Conservation (phyloP, 2,329 filamentous ascomycete genomes). For the Geoglossum cookeanum region DNA sequence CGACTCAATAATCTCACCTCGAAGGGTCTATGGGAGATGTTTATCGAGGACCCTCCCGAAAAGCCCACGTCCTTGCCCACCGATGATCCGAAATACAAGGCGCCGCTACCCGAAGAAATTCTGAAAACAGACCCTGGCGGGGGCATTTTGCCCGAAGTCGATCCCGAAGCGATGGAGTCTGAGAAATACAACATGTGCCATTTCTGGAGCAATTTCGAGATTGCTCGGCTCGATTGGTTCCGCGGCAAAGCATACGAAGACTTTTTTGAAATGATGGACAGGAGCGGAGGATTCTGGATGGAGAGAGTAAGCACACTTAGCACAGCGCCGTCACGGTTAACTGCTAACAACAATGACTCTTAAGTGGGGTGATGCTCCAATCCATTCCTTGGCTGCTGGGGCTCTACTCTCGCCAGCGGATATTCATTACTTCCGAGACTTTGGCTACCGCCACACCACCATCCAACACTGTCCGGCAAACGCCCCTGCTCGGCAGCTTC, state of each 20-base stretch:
- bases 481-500: constrained; percentile 70
- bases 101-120: constrained; percentile 61
- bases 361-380: constrained; percentile 95
- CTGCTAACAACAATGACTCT: constrained; percentile 19
- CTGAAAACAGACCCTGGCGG: constrained; percentile 54
- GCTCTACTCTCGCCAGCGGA: constrained; percentile 63
- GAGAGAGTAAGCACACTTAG: constrained; percentile 51
- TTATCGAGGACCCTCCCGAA: constrained; percentile 51
- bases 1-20: constrained; percentile 77
- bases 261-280: constrained; percentile 98
- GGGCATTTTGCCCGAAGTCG: constrained; percentile 57
- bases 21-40: constrained; percentile 97
- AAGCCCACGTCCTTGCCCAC: constrained; percentile 34
- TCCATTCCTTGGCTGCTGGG: constrained; percentile 90
- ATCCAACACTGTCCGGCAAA: constrained; percentile 98
- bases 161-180: constrained; percentile 86
- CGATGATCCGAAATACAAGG: constrained; percentile 45
- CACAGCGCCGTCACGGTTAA: constrained; percentile 4
- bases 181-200: constrained; percentile 99
- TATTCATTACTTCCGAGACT: constrained; percentile 97
- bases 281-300: constrained; percentile 97
- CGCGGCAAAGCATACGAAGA: constrained; percentile 93
- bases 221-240: constrained; percentile 87
- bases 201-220: constrained; percentile 99
- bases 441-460: constrained; percentile 94